phyloP scores from a whole-genome alignment of 2,329 filamentous ascomycete genomes.

The Dactylellina parvicollis region DNA sequence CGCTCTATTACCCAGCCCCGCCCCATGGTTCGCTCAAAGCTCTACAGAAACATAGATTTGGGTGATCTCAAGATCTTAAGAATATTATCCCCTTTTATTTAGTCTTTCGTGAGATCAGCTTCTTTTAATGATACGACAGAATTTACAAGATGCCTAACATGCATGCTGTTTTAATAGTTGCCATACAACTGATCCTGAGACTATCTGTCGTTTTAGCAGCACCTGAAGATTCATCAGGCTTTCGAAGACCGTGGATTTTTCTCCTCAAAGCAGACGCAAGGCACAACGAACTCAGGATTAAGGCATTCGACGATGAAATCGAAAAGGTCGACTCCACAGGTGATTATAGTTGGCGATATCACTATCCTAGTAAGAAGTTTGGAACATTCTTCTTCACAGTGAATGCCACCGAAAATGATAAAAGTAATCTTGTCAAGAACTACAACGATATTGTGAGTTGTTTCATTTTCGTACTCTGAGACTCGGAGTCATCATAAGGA shows the following conservation, averaged over 20 bases:
- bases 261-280: not conserved
- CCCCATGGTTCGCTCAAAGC: too few relatives aligned
- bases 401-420: not conserved
- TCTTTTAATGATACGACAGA: not conserved
- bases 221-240: not conserved
- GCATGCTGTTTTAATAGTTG: not conserved
- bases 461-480: too few relatives aligned
- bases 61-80: too few relatives aligned
- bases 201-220: not conserved
- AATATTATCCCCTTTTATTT: not conserved
- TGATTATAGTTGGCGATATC: not conserved
- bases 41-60: too few relatives aligned
- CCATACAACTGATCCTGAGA: not conserved
- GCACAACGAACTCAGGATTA: not conserved
- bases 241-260: slow-evolving; percentile 20
- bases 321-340: not conserved
- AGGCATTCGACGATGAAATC: not conserved
- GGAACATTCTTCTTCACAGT: slow-evolving; percentile 14
- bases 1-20: too few relatives aligned
- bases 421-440: not conserved
- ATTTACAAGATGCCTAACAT: slow-evolving; percentile 8
- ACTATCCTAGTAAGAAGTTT: not conserved
- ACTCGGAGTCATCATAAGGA: not conserved
- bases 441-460: slow-evolving; percentile 23
- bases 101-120: too few relatives aligned